Evolutionary conservation across 148 eudicot species (phyloP).

Genomic region (Rhododendron mucronatum): DNA sequence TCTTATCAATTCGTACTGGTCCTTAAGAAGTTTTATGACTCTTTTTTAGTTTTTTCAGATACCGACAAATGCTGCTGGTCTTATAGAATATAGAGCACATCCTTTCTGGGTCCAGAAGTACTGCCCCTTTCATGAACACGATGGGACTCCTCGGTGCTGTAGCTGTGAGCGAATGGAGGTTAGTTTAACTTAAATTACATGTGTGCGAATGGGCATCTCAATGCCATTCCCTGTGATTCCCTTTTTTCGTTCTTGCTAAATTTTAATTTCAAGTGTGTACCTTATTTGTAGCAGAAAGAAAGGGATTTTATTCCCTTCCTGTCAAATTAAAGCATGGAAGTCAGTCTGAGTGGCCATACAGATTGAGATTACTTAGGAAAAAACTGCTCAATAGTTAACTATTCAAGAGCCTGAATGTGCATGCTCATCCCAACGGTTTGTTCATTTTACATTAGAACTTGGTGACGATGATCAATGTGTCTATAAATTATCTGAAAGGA

Average conservation of each 20-base stretch:
- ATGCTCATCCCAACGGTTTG: neutral
- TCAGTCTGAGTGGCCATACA: neutral
- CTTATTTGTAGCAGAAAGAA: neutral
- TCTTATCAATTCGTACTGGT: neutral
- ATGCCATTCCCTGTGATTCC: neutral
- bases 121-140: slow-evolving; percentile 88
- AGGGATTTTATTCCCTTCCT: neutral
- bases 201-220: neutral
- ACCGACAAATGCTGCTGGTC: slow-evolving; percentile 77
- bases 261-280: neutral
- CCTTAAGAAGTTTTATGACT: neutral
- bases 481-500: neutral
- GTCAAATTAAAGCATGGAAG: neutral
- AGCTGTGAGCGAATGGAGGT: slow-evolving; percentile 99
- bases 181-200: neutral
- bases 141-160: slow-evolving; percentile 91
- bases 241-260: neutral
- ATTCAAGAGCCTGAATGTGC: neutral
- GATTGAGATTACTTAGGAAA: neutral
- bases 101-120: slow-evolving; percentile 97
- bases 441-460: neutral
- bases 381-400: neutral
- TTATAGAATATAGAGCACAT: slow-evolving; percentile 95
- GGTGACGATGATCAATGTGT: neutral
- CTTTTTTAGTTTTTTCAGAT: slow-evolving; percentile 37